phyloP scores from a whole-genome alignment of 169 alveolate genomes.

The Plasmodium vivax region DNA sequence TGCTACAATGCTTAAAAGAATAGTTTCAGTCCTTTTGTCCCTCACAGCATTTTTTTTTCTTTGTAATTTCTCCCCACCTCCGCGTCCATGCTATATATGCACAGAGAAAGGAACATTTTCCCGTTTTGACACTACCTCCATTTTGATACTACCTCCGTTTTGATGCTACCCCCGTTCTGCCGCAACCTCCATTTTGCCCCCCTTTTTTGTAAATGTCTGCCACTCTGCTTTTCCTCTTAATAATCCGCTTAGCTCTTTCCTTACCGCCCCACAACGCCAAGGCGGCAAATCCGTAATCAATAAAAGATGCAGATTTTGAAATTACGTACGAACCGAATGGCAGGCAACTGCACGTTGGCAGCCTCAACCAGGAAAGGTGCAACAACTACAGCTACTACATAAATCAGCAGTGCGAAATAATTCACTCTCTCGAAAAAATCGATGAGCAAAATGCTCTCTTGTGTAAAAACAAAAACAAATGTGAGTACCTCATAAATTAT shows the following conservation, averaged over 20 bases:
- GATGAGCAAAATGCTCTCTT: background rate
- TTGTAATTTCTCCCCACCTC: background rate
- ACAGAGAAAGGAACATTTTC: background rate
- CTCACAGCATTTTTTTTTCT: background rate
- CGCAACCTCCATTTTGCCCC: background rate
- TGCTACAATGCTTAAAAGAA: background rate
- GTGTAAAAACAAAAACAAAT: constrained; percentile 26
- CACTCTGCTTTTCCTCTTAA: background rate
- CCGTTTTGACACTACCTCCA: background rate
- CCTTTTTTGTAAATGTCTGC: constrained; percentile 8
- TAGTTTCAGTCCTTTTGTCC: background rate
- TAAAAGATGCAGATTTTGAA: constrained; percentile 20
- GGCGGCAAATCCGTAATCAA: background rate
- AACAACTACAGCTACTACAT: constrained; percentile 25
- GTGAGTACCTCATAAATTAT: constrained; percentile 18
- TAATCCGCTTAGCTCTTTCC: background rate
- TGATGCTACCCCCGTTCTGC: background rate
- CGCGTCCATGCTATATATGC: background rate
- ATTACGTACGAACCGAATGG: constrained; percentile 27
- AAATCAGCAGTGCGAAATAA: constrained; percentile 48
- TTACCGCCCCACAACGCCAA: background rate
- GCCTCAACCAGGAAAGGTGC: constrained; percentile 16
- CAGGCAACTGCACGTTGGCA: constrained; percentile 17
- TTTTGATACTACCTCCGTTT: background rate
- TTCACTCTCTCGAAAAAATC: background rate